Evolutionary conservation across 371 early-diverging fungal genomes (phyloP), one percentile per base, ranked within the genome.

Genomic region (Paramicrosporidium saccamoebae): DNA sequence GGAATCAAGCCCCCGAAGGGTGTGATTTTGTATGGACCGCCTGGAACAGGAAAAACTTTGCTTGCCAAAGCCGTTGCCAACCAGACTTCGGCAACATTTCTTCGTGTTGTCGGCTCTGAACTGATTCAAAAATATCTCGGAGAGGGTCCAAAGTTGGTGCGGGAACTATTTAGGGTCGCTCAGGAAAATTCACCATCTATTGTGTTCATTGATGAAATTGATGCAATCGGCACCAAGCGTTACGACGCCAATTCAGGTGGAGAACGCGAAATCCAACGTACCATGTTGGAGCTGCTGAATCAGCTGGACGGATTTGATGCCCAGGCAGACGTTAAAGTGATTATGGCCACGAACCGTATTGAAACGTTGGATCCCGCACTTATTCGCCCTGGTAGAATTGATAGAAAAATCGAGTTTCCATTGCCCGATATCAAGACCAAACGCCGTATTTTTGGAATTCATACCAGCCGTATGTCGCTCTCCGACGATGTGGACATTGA

Each of bases 171-270:
- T 62, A 55, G 88, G 24, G 81, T 95, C 1, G 99, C 99, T 5
- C 88, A 96, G 38, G 81, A 88, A 36, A 68, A 96, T 40, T 86
- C 99, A 8, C 99, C 99, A 4, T 69, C 86, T 6, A 99, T 99
- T 47, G 90, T 99, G 12, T 98, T 99, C 46, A 98, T 99, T 44
- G 99, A 99, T 47, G 99, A 99, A 56, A 96, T 99, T 31, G 99
- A 99, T 49, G 96, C 99, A 12, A 60, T 98, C 16, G 99, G 98
- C 31, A 75, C 86, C 10, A 97, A 92, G 41, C 64, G 90, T 48
- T 92, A 92, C 41, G 88, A 95, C 23, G 77, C 88, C 3, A 78
- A 73, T 18, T 88, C 86, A 2, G 88, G 88, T 16, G 99, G 94
- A 33, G 84, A 84, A 39, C 62, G 79, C 25, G 99, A 98, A 52